phyloP scores from a whole-genome alignment of 352 stramenopile genomes.

The Plasmopara halstedii region DNA sequence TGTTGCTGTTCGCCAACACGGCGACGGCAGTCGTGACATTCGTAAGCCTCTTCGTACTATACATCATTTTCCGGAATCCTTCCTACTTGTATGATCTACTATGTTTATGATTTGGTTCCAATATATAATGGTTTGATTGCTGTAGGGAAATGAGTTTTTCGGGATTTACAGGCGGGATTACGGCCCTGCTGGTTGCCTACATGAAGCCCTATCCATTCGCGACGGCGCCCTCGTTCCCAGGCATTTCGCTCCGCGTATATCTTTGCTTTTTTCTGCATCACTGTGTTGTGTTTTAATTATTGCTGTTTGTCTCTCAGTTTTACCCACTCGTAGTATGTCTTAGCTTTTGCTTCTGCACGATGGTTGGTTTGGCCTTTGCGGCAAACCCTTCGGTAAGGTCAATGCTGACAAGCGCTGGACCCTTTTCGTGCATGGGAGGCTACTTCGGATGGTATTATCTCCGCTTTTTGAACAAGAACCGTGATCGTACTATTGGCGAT shows the following conservation, averaged over 20 bases:
- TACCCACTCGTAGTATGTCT: slow-evolving; percentile 52
- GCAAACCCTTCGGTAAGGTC: slow-evolving; percentile 28
- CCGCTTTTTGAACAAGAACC: slow-evolving; percentile 76
- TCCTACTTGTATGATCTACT: slow-evolving; percentile 52
- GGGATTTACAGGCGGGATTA: slow-evolving; percentile 71
- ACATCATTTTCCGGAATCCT: slow-evolving; percentile 75
- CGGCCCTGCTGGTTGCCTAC: slow-evolving; percentile 69
- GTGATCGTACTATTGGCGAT: slow-evolving; percentile 60
- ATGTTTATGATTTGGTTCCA: neutral
- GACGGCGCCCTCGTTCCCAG: slow-evolving; percentile 41
- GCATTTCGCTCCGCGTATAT: slow-evolving; percentile 53
- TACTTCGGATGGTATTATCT: slow-evolving; percentile 85
- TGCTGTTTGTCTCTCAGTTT: slow-evolving; percentile 31
- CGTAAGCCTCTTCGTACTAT: slow-evolving; percentile 70
- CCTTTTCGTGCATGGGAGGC: slow-evolving; percentile 62
- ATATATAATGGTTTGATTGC: slow-evolving; percentile 5
- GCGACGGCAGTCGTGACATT: slow-evolving; percentile 69
- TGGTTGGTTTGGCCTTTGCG: slow-evolving; percentile 32
- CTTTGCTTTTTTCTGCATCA: neutral
- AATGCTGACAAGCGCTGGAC: slow-evolving; percentile 56
- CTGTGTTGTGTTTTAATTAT: neutral
- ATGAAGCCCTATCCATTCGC: slow-evolving; percentile 68
- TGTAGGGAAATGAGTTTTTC: slow-evolving; percentile 61
- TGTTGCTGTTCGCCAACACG: slow-evolving; percentile 73
- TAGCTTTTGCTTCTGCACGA: slow-evolving; percentile 43